phyloP scores from a whole-genome alignment of 768 basidiomycete genomes.

The Mycena indigotica region DNA sequence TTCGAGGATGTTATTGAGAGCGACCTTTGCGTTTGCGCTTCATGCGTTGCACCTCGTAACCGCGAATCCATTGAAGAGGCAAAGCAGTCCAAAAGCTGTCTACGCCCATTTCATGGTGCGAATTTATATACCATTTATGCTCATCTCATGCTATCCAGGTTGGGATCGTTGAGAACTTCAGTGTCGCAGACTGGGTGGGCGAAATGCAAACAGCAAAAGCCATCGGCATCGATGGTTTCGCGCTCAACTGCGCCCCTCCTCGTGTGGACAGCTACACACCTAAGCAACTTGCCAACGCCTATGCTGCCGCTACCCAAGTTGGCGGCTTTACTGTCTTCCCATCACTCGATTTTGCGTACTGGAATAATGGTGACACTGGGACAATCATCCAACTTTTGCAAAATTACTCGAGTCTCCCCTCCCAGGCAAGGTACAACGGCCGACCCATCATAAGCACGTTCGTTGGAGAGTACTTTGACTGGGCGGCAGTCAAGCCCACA shows the following conservation, averaged over 20 bases:
- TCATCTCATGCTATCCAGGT: slow-evolving; percentile 2
- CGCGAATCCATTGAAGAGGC: neutral
- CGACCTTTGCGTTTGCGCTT: neutral
- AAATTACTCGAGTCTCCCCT: slow-evolving; percentile 39
- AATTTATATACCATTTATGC: neutral
- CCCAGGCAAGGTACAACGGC: slow-evolving; percentile 38
- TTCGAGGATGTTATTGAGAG: neutral
- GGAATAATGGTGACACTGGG: slow-evolving; percentile 34
- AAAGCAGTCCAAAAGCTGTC: slow-evolving; percentile 13
- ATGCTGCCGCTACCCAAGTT: slow-evolving; percentile 35
- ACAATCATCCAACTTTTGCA: slow-evolving; percentile 35
- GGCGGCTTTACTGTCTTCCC: slow-evolving; percentile 40
- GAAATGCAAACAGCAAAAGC: slow-evolving; percentile 13
- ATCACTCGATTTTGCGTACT: slow-evolving; percentile 36
- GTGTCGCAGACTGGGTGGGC: slow-evolving; percentile 13
- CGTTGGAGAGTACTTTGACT: slow-evolving; percentile 47
- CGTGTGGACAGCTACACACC: slow-evolving; percentile 39
- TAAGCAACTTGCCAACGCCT: slow-evolving; percentile 36
- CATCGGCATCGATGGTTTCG: slow-evolving; percentile 39
- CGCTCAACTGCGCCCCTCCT: slow-evolving; percentile 34
- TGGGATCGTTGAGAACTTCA: slow-evolving; percentile 19
- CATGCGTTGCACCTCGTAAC: neutral
- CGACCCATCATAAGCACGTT: slow-evolving; percentile 46
- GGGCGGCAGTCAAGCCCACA: slow-evolving; percentile 13
- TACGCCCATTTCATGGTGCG: slow-evolving; percentile 19